phyloP scores from a whole-genome alignment of 345 rosid genomes.

The Gossypium arboreum region DNA sequence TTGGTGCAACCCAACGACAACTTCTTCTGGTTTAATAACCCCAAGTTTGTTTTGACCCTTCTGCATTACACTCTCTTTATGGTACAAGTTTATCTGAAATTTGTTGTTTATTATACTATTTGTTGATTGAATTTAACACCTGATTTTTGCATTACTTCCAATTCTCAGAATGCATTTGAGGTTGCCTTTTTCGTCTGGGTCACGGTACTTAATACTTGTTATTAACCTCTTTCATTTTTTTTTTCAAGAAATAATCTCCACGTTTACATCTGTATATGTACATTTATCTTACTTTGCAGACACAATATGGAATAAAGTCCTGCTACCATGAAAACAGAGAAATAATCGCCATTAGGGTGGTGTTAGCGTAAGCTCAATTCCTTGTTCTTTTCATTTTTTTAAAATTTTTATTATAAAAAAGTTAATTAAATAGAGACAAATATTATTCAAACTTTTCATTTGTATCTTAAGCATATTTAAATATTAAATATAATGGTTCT shows the following conservation, averaged over 20 bases:
- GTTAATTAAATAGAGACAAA: too few relatives aligned
- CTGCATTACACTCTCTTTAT: slow-evolving; percentile 46
- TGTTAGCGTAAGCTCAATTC: slow-evolving; percentile 59
- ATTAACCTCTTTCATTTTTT: neutral
- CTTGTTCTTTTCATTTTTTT: neutral
- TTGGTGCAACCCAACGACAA: slow-evolving; percentile 50
- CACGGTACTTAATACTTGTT: slow-evolving; percentile 41
- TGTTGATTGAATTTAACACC: neutral
- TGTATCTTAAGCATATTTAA: neutral
- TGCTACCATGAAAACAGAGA: slow-evolving; percentile 52
- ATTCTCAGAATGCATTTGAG: slow-evolving; percentile 73
- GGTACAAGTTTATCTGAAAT: slow-evolving; percentile 23
- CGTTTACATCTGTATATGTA: too few relatives aligned
- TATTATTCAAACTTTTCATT: too few relatives aligned
- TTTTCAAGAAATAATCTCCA: neutral
- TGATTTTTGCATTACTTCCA: neutral
- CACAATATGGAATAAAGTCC: slow-evolving; percentile 45
- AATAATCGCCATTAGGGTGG: slow-evolving; percentile 41
- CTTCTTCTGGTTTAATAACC: slow-evolving; percentile 54
- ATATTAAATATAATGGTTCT: too few relatives aligned
- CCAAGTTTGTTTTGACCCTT: slow-evolving; percentile 38
- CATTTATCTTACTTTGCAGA: slow-evolving; percentile 24
- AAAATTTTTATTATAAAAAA: too few relatives aligned
- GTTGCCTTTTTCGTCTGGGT: slow-evolving; percentile 63
- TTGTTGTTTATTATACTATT: neutral